Percentiles rank a stretch among this genome's conserved stretches.
phyloP scores from a whole-genome alignment of 2,329 filamentous ascomycete species.

The Sporothrix pseudoabietina region DNA sequence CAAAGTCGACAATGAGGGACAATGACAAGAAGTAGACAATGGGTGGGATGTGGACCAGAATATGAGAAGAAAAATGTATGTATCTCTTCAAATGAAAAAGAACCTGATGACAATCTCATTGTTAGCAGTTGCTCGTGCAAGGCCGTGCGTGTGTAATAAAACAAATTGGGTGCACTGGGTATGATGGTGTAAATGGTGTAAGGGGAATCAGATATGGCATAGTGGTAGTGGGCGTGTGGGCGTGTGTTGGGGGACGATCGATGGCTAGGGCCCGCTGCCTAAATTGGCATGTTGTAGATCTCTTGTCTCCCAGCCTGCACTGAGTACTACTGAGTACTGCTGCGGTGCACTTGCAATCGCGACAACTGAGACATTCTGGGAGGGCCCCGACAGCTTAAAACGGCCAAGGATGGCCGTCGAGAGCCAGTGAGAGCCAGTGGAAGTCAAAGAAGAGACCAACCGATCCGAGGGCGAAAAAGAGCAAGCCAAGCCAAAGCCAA shows the following conservation, averaged over 20 bases:
- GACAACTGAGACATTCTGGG: constrained; percentile 3
- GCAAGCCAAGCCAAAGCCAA: no score
- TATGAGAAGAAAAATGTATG: not conserved
- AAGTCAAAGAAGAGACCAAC: not conserved
- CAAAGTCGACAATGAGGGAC: not conserved
- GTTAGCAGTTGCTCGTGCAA: constrained; percentile 10
- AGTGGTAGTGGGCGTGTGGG: not conserved
- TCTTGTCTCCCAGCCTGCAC: constrained; percentile 9
- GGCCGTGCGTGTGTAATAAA: not conserved
- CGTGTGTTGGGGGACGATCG: not conserved
- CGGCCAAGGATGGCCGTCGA: not conserved
- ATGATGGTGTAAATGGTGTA: not conserved
- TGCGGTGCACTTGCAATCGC: constrained; percentile 10
- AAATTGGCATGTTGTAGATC: constrained; percentile 19
- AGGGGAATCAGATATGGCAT: not conserved
- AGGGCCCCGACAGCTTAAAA: not conserved
- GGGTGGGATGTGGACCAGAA: not conserved
- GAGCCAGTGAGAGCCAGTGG: no score
- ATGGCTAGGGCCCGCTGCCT: not conserved
- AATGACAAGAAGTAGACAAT: no score
- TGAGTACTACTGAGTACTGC: not conserved
- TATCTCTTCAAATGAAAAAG: constrained; percentile 7
- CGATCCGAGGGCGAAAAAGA: not conserved
- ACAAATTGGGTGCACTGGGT: not conserved
- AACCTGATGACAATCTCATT: constrained; percentile 9